Conservation (phyloP, 2,329 filamentous ascomycete genomes). For the Thielaviopsis cerberus region DNA sequence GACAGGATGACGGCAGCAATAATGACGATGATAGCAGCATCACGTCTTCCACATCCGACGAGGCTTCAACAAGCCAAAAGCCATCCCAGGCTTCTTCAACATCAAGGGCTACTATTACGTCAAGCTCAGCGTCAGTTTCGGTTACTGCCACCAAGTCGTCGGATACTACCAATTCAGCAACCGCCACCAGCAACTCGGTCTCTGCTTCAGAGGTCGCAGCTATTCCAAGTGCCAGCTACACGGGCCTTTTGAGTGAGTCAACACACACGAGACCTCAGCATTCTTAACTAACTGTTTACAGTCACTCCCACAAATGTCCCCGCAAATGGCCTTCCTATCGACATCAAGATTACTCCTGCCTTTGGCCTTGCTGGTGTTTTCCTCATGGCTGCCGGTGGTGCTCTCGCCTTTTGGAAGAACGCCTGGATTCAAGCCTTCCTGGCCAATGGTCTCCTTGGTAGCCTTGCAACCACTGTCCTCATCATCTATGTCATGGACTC, state of each 20-base stretch:
- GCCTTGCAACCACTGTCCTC: slow-evolving; percentile 59
- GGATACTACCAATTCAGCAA: too few relatives aligned
- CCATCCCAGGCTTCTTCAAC: neutral
- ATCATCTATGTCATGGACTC: slow-evolving; percentile 77
- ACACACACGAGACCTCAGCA: neutral
- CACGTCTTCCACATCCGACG: neutral
- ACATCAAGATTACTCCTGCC: slow-evolving; percentile 60
- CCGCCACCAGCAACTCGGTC: neutral
- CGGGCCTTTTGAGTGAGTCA: slow-evolving; percentile 1
- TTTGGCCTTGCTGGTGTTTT: slow-evolving; percentile 63
- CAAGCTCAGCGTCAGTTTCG: neutral
- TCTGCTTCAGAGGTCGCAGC: neutral
- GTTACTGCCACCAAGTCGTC: neutral
- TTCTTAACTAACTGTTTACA: neutral
- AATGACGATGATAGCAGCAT: neutral
- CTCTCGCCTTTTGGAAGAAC: slow-evolving; percentile 60
- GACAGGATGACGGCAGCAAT: slow-evolving; percentile 18
- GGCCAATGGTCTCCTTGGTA: slow-evolving; percentile 54
- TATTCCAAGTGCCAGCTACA: slow-evolving; percentile 3
- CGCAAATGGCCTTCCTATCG: slow-evolving; percentile 31
- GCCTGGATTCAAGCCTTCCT: slow-evolving; percentile 63
- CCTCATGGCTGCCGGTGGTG: slow-evolving; percentile 51
- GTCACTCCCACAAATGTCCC: neutral
- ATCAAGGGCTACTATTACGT: neutral
- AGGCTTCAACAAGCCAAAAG: neutral